Evolutionary conservation across 768 basidiomycete species (phyloP).

Genomic region (Pleurotus ostreatus): DNA sequence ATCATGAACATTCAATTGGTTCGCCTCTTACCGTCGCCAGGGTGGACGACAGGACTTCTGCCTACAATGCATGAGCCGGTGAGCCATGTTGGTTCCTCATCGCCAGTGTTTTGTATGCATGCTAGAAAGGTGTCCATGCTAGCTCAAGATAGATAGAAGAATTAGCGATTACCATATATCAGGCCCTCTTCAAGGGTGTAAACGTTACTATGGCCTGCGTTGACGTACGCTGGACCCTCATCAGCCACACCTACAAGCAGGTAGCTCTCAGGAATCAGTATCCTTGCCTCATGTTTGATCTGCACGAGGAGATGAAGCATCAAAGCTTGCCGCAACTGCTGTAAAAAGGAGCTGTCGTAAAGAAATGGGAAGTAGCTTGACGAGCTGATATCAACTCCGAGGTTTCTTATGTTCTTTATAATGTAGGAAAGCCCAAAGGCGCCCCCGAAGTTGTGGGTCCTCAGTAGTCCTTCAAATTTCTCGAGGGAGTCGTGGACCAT

Average conservation of each 20-base stretch:
- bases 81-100: constrained; percentile 49
- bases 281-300: constrained; percentile 73
- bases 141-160: not conserved
- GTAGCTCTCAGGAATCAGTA: constrained; percentile 64
- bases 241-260: constrained; percentile 80
- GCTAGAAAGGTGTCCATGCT: constrained; percentile 27
- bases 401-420: constrained; percentile 42
- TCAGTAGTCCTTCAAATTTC: constrained; percentile 46
- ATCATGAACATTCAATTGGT: not conserved
- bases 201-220: constrained; percentile 47
- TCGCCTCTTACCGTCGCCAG: constrained; percentile 57
- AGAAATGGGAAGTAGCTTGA: constrained; percentile 20
- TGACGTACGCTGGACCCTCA: constrained; percentile 65
- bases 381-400: constrained; percentile 44
- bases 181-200: constrained; percentile 50
- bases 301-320: constrained; percentile 64
- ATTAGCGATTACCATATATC: constrained; percentile 54
- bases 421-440: constrained; percentile 48
- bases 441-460: constrained; percentile 38
- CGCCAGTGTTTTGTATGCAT: constrained; percentile 52
- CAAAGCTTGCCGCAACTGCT: constrained; percentile 53
- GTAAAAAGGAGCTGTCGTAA: constrained; percentile 55
- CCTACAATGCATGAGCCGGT: constrained; percentile 61
- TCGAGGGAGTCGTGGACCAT: constrained; percentile 56
- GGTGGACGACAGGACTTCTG: constrained; percentile 71